phyloP scores from a whole-genome alignment of 139 green algal genomes.

The Chlamydomonas incerta region DNA sequence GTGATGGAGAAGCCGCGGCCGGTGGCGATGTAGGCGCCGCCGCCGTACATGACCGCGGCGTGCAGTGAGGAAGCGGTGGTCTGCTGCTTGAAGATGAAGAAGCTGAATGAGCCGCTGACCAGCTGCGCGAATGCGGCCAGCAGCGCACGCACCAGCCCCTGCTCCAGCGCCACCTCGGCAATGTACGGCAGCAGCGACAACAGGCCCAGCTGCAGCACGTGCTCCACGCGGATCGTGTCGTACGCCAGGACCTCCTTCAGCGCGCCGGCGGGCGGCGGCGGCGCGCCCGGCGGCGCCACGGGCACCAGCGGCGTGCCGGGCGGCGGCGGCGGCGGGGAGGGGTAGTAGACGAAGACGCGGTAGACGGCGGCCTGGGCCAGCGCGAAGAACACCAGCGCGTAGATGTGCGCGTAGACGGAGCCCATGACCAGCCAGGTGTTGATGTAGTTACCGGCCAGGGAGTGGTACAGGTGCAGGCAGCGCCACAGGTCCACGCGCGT shows the following conservation, averaged over 20 bases:
- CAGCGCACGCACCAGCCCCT: conserved; percentile 63
- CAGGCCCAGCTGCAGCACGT: conserved; percentile 80
- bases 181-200: conserved; percentile 76
- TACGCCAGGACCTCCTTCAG: conserved; percentile 56
- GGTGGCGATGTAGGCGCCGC: conserved; percentile 80
- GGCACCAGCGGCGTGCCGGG: background rate
- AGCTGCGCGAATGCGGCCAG: conserved; percentile 36
- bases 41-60: conserved; percentile 73
- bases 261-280: background rate
- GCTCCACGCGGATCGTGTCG: conserved; percentile 50
- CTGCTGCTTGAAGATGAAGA: conserved; percentile 82
- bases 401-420: conserved; percentile 78
- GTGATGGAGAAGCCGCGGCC: conserved; percentile 84
- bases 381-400: conserved; percentile 55
- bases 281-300: background rate
- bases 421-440: conserved; percentile 81
- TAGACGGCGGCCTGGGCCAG: conserved; percentile 28
- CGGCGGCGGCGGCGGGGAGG: conserved; percentile 15
- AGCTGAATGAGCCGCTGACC: conserved; percentile 68
- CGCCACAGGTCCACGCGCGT: conserved; percentile 80
- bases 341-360: background rate
- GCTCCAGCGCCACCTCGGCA: conserved; percentile 76
- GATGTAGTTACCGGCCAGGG: conserved; percentile 79
- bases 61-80: conserved; percentile 74
- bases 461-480: conserved; percentile 59